Conservation (phyloP, 805 yeast species). For the Hemisphaericaspora nanyangensis region DNA sequence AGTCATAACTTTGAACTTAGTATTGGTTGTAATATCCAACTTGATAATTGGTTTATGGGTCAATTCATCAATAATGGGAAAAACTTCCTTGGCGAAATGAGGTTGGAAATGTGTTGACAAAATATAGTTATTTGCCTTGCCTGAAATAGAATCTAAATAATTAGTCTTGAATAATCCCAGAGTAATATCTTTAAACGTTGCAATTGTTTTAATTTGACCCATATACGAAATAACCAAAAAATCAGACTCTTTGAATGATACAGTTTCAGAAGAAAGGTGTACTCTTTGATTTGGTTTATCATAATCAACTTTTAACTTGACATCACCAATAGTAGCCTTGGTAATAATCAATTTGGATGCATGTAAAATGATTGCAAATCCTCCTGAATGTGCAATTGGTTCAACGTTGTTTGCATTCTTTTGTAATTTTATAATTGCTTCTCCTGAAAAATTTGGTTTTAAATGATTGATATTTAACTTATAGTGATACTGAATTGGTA, state of each 20-base stretch:
- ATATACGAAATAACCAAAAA: conserved; percentile 36
- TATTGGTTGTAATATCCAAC: conserved; percentile 44
- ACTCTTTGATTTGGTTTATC: conserved; percentile 40
- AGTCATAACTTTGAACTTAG: conserved; percentile 48
- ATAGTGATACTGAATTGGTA: conserved; percentile 40
- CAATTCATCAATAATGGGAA: conserved; percentile 71
- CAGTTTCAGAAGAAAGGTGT: conserved; percentile 19
- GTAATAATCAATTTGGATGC: conserved; percentile 40
- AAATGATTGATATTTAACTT: conserved; percentile 35
- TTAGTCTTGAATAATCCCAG: conserved; percentile 67
- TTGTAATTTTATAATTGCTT: conserved; percentile 26
- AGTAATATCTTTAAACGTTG: conserved; percentile 54
- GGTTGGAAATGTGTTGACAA: conserved; percentile 76
- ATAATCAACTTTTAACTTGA: conserved; percentile 25
- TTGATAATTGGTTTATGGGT: conserved; percentile 48
- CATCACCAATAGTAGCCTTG: conserved; percentile 21
- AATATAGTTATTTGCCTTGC: conserved; percentile 47
- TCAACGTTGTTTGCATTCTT: conserved; percentile 18
- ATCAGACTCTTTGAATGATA: neutral
- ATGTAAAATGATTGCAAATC: conserved; percentile 30
- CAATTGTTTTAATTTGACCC: conserved; percentile 49
- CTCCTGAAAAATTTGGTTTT: conserved; percentile 47
- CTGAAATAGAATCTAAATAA: conserved; percentile 48
- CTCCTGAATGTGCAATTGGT: neutral
- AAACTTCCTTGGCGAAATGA: conserved; percentile 53